These are phyloP conservation scores for Camellia granthamiana DNA, from an alignment of 148 eudicot species.

Conservation along the genomic window DNA sequence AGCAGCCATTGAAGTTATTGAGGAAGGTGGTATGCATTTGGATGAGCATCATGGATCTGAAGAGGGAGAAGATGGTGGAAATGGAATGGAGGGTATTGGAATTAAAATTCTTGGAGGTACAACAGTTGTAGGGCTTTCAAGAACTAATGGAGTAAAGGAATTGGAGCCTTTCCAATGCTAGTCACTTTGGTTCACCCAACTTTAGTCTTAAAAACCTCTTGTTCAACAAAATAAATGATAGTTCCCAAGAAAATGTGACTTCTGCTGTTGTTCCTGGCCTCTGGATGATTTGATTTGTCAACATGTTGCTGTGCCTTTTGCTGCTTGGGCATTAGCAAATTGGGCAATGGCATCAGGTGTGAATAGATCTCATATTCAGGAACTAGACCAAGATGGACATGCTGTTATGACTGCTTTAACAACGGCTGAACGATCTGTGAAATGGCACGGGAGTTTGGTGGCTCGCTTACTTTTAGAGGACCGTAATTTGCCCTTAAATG, in stretches of 20 bases:
- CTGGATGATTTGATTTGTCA: constrained; percentile 97
- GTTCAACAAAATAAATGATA: constrained; percentile 46
- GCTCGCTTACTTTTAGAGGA: constrained; percentile 88
- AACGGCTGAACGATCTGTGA: constrained; percentile 95
- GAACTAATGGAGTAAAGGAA: constrained; percentile 42
- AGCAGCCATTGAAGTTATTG: constrained; percentile 86
- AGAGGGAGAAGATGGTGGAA: constrained; percentile 65
- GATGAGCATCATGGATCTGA: constrained; percentile 63
- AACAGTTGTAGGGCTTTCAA: constrained; percentile 73
- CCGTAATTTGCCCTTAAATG: constrained; percentile 55
- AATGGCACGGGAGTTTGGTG: constrained; percentile 97
- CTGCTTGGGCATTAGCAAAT: constrained; percentile 95
- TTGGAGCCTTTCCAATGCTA: constrained; percentile 32
- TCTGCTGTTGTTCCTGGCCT: constrained; percentile 94
- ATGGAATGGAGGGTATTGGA: constrained; percentile 85
- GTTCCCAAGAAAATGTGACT: constrained; percentile 49
- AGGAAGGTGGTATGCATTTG: constrained; percentile 86
- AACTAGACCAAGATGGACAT: constrained; percentile 85
- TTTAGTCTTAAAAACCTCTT: constrained; percentile 29
- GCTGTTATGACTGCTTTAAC: constrained; percentile 85
- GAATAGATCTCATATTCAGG: constrained; percentile 83
- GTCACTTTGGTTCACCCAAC: constrained; percentile 23
- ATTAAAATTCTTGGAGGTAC: constrained; percentile 94
- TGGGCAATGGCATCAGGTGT: constrained; percentile 95
- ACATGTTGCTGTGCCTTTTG: constrained; percentile 97